Base-by-base conservation (phyloP, 2,329 filamentous ascomycete species). In the Hymenoscyphus linearis region DNA sequence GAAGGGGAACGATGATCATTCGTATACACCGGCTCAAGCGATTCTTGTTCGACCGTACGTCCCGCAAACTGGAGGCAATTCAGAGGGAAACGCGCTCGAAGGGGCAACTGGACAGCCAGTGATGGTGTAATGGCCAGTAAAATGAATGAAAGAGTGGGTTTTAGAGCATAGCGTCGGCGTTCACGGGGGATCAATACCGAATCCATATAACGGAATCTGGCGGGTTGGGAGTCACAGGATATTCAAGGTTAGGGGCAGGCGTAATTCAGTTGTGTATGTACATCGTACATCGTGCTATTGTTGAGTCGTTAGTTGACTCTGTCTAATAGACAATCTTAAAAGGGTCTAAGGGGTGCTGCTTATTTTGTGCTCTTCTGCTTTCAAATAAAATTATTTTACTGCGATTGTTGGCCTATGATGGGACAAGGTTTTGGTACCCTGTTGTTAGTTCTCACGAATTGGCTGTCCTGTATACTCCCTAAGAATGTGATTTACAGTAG, bases 1-100 rank as follows among this genome's bases (percentile, higher is more conserved):
- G 12, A 40, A 52, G 10, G 44, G 55, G 7, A 57, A 62, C 16
- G 55, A 64, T 9, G 57, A 62, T 12, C 31, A 31, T 4, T 25
- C 68, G 1, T 71, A 71, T 36, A 57, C 67, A 34, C 69, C 68
- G 37, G 64, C 67, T 12, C 65, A 70, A 56, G 63, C 69, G 22
- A 71, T 72, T 31, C 44, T 68, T 52, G 67, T 72, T 10, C 58
- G 66, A n/a, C 65, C 62, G 7, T 70, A 69, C 52, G 59, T 70
- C 5, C 66, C 61, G 13, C 61, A 66, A 52, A 61, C 59, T 3
- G 66, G 68, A 25, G 53, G 62, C 5, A 60, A 64, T 26, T 60
- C 56, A 14, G 65, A 66, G 25, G 65, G 60, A 22, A 34, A 35
- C 9, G 53, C 56, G 37, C 18, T 62, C 7, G n/a, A 59, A 57